Evolutionary conservation across 106 monocot genomes (phyloP), one percentile per base, ranked within the genome.

Genomic region (Acanthochlamys bracteata): DNA sequence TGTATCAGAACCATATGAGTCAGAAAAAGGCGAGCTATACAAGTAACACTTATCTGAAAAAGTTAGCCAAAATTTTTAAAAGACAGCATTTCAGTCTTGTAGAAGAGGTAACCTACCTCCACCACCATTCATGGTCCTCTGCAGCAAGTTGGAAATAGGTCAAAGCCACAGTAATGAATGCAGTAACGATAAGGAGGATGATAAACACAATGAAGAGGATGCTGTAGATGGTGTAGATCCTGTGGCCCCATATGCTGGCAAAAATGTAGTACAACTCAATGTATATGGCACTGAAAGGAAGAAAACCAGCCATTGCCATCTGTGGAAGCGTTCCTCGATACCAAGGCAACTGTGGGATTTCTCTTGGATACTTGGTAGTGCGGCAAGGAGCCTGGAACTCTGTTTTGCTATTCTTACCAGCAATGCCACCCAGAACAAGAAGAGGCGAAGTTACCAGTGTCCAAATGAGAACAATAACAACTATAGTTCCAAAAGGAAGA

Each of bases 171-270:
- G 83, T 88, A 57, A 88, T 73, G 61, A 88, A 83, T 17, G 83
- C 87, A 10, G 83, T 82, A 42, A 88, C 83, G 42, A 83, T 80
- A 19, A 88, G 64, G 23, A 88, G 83, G 72, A 88, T 77, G 41
- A 83, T 83, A 71, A 88, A 88, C 61, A 88, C 83, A 21, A 80
- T 75, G 45, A 80, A 88, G 39, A 88, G 80, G 27, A 80, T 80
- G 68, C 74, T 78, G 61, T 83, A 88, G 23, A 80, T 83, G 14
- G 87, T 88, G 71, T 88, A 88, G 41, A 88, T 77, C 67, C 68
- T 83, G 59, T 83, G 80, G 56, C 83, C 87, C 87, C 87, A 88
- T 0, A 88, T 63, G 72, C 87, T 88, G n/a, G 83, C 80, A 68
- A 88, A 80, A 49, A 88, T 80, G 68, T 88, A 88, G 63, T 83